Evolutionary conservation across 2,329 filamentous ascomycete species (phyloP).

Genomic region (Colletotrichum sp.): DNA sequence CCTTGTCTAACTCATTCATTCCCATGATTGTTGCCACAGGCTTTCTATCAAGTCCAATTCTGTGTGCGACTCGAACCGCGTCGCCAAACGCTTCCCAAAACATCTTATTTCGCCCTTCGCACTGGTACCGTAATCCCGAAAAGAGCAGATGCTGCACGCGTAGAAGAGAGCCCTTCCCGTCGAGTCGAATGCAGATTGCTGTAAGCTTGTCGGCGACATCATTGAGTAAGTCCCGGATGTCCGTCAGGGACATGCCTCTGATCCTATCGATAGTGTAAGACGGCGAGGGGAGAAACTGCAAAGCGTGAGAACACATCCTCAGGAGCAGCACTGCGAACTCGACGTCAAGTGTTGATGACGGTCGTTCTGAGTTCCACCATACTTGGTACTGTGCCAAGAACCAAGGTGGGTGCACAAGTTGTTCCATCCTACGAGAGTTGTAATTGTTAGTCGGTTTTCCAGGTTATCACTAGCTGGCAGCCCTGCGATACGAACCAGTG

Average conservation of each 20-base stretch:
- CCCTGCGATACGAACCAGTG: not conserved
- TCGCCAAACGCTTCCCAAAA: not conserved
- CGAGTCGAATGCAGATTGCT: not conserved
- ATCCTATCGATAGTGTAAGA: not conserved
- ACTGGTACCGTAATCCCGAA: not conserved
- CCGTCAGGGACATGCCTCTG: not conserved
- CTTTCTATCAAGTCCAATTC: not conserved
- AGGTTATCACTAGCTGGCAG: not conserved
- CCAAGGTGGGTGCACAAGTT: not conserved
- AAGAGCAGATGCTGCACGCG: not conserved
- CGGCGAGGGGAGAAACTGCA: not conserved
- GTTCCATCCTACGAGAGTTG: not conserved
- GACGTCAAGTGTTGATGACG: not conserved
- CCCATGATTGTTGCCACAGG: not conserved
- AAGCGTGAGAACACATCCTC: not conserved
- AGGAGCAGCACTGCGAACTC: not conserved
- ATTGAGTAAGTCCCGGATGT: not conserved
- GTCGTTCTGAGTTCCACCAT: not conserved
- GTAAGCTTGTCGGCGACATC: not conserved
- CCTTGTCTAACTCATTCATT: not conserved
- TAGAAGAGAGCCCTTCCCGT: not conserved
- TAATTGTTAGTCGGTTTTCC: not conserved
- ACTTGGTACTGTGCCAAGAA: not conserved
- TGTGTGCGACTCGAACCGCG: not conserved
- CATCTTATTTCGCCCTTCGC: not conserved